Base-by-base conservation (phyloP, 2,329 filamentous ascomycete genomes). In the Arthrobotrys musiformis region DNA sequence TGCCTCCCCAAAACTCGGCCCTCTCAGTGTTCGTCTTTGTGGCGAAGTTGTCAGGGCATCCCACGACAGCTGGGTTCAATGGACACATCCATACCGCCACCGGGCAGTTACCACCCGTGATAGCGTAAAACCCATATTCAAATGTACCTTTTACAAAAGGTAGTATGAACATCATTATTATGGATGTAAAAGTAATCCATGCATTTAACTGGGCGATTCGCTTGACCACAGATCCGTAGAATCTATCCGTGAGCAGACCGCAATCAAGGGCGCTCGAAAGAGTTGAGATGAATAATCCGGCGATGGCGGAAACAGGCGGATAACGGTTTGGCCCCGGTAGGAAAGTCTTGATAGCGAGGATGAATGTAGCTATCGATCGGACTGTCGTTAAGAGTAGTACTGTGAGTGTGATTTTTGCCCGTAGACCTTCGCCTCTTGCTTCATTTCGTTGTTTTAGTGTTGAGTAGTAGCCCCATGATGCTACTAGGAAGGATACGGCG, bases 191-290 rank as follows among this genome's bases (percentile, higher is more conserved):
- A 5, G 50, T 61, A 13, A 76, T 50, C 64, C 56, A 70, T 9
- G 48, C 58, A 24, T 70, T 66, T 4, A 76, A 9, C 15, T 76
- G 72, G 17, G 72, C 72, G 4, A 76, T 44, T 40, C 72, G 26
- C 56, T 76, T 76, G 6, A 76, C 7, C 1, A 76, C 13, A 19
- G 46, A 17, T 40, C 58, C 58, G 37, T 70, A 70, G 37, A 54
- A 76, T 30, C 60, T 44, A 4, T 26, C 17, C 1, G 72, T 46
- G n/a, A 76, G 48, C 5, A 76, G 48, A 1, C 64, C 56, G 33
- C 72, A 76, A 26, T 76, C 72, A 7, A 76, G 46, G n/a, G 72
- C 72, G 40, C 58, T 76, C 4, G 72, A 70, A 33, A 76, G 58
- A 19, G 72, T 33, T 6, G 72, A 76, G 28, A 76, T 76, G 22